phyloP scores from a whole-genome alignment of 306 rosid species.

The Vachellia collinsii region DNA sequence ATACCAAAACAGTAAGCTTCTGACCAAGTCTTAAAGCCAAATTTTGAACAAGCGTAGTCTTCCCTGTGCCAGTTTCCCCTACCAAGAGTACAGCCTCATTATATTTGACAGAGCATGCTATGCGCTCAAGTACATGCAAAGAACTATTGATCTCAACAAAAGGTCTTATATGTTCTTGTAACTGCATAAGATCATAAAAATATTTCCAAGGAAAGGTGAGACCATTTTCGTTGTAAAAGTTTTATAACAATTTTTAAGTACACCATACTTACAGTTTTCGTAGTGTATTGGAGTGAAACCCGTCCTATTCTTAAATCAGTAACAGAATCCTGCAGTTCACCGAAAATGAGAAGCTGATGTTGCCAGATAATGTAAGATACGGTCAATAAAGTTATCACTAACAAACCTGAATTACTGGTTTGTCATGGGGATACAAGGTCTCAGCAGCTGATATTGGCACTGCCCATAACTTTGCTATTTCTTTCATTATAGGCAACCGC shows the following conservation, averaged over 20 bases:
- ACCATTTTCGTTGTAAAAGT: not conserved
- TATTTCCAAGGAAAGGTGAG: conserved; percentile 29
- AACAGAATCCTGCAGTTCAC: conserved; percentile 63
- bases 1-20: conserved; percentile 88
- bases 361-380: conserved; percentile 20
- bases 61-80: conserved; percentile 99
- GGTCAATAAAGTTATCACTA: conserved; percentile 7
- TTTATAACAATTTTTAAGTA: conserved; percentile 20
- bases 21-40: conserved; percentile 85
- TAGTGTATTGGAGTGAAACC: conserved; percentile 53
- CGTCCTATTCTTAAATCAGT: conserved; percentile 73
- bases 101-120: conserved; percentile 81
- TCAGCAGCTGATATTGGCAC: conserved; percentile 58
- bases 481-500: conserved; percentile 72
- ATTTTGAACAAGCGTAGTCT: conserved; percentile 94
- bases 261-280: conserved; percentile 56
- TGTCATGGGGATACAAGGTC: conserved; percentile 65
- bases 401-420: conserved; percentile 76
- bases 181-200: conserved; percentile 56
- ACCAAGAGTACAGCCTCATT: conserved; percentile 94
- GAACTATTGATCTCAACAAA: conserved; percentile 84
- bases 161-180: conserved; percentile 40
- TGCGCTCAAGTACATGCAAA: conserved; percentile 72
- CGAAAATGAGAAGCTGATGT: conserved; percentile 43
- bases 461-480: conserved; percentile 70